Evolutionary conservation across 2,329 filamentous ascomycete species (phyloP), one percentile per base, ranked within the genome.

Genomic region (Fusarium nisikadoi): DNA sequence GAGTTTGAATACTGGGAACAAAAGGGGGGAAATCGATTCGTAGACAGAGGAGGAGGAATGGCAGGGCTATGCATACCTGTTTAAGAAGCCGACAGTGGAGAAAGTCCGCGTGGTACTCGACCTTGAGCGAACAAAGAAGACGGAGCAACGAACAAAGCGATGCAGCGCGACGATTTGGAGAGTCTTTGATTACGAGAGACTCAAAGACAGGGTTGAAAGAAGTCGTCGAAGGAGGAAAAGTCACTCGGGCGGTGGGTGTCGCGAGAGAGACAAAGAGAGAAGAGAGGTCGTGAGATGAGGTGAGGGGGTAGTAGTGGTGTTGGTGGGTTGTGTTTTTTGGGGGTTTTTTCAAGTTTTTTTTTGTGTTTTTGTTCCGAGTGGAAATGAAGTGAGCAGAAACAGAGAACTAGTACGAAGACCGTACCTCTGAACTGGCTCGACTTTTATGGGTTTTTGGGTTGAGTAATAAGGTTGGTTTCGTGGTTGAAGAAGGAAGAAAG

Each of bases 271-370:
- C 69, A 73, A 64, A 72, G 73, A 76, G 46, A 43, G 47, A 57
- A 41, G 43, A 58, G 60, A 39, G 65, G 65, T 67, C 65, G 55
- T 67, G 72, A 66, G 65, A 61, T 63, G 71, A 67, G 63, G 70
- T 66, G 71, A 67, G 63, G 70, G 68, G 75, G 73, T 72, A 27
- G 49, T 52, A 39, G 33, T 39, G 49, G 49, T 53, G 35, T 53
- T 53, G 70, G 70, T 70, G 64, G 69, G 73, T 71, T 73, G 74
- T 68, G 70, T 89, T 84, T 86, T 89, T 88, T 84, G 84, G 80
- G 79, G 79, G 73, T 81, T 81, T 83, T 89, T 90, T 88, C 86
- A 83, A 83, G 79, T 78, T 89, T 90, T 90, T 90, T 90, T 89
- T 86, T 81, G 79, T 83, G 82, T 82, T 83, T 87, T 87, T 88